These are phyloP conservation scores for Fragaria nilgerrensis DNA, from an alignment of 306 rosid species.

Conservation along the genomic window DNA sequence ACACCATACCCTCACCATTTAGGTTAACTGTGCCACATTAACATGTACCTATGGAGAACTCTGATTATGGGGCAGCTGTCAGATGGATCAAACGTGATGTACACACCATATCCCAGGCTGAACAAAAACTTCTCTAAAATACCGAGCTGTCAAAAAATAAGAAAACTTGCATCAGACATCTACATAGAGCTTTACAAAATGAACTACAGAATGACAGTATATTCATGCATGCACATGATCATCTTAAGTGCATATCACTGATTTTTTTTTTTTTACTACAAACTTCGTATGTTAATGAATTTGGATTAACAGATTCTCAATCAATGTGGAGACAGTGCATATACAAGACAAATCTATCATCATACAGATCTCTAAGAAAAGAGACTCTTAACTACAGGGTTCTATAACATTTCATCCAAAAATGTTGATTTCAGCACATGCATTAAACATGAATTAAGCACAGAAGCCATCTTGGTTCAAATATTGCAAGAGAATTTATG, in stretches of 20 bases:
- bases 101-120: conserved; percentile 7
- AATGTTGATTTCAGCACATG: background rate
- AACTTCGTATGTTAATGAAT: background rate
- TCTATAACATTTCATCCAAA: background rate
- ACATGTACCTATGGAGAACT: background rate
- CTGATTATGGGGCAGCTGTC: background rate
- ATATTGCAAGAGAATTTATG: background rate
- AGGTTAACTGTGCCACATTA: background rate
- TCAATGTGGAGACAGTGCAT: background rate
- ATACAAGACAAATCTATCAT: background rate
- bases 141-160: background rate
- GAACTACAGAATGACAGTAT: background rate
- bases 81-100: background rate
- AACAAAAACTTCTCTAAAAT: background rate
- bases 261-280: background rate
- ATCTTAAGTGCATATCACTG: background rate
- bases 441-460: background rate
- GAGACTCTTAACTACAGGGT: background rate
- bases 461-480: background rate
- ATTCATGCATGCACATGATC: conserved; percentile 13
- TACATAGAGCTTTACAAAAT: background rate
- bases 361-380: background rate
- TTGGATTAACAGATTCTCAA: background rate
- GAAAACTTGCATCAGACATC: background rate
- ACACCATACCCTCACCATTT: background rate